Base-by-base conservation (phyloP, 2,329 filamentous ascomycete genomes). In the Pyrenochaeta sp. region DNA sequence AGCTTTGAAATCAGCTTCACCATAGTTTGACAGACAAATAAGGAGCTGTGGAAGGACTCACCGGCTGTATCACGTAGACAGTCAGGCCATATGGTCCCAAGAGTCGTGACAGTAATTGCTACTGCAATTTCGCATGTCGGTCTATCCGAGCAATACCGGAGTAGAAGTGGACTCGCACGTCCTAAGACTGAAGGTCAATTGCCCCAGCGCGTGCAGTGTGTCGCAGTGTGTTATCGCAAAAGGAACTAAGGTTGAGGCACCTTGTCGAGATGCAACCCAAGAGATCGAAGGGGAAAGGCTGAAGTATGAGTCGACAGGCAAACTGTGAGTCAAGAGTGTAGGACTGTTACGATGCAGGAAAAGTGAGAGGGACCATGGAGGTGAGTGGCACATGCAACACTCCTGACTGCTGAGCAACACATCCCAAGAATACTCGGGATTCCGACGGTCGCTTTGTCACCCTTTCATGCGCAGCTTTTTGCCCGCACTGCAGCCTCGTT, bases 401-500 rank as follows among this genome's bases (percentile, higher is more conserved):
- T 17, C 18, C 20, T 49, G 46, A 33, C 20, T 49, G 46, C 37
- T 42, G 45, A 56, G 47, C 20, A 40, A 51, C 12, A 17, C 15
- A 27, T 12, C 14, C 17, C 18, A 27, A 49, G 12, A 37, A 49
- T 43, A 44, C 11, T 29, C 18, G 15, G 17, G 42, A 44, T 9
- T 31, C 11, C 41, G 39, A 20, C 31, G 32, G 41, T 31, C 54
- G 54, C 51, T 54, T 58, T 51, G 48, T 63, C 48, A 60, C 36
- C 2, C 18, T 29, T 12, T 33, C 15, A 27, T 23, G 35, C 23
- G 23, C 17, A 41, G 18, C 31, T 10, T 27, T 4, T 5, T 9
- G 23, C 23, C 4, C 23, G 40, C 35, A 35, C 23, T 31, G 45
- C 42, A 58, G 56, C 53, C 49, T 58, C 47, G 45, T 58, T 51